These are phyloP conservation scores for Solanum dulcamara DNA, from an alignment of 257 asterid genomes.

Conservation along the genomic window DNA sequence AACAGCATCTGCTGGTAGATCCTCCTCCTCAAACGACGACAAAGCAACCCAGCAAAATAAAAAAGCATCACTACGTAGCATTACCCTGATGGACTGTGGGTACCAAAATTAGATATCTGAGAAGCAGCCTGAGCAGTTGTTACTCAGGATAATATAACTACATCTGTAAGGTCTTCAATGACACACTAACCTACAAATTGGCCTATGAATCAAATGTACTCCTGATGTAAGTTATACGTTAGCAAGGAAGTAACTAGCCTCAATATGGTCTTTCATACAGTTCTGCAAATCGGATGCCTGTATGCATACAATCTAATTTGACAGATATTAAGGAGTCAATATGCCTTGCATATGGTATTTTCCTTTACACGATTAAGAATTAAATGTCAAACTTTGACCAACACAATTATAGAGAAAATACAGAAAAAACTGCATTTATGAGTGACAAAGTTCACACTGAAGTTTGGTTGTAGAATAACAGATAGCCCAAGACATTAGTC, in stretches of 20 bases:
- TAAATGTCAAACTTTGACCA: background rate
- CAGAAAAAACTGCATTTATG: background rate
- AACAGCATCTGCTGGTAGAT: background rate
- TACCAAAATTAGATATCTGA: background rate
- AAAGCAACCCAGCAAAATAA: background rate
- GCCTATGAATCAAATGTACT: background rate
- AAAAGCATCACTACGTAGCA: background rate
- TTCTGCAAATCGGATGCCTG: background rate
- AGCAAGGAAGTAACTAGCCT: background rate
- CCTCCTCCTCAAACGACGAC: background rate
- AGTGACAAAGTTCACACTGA: background rate
- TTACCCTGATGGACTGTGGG: background rate
- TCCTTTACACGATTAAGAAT: background rate
- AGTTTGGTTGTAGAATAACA: background rate
- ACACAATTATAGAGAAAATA: background rate
- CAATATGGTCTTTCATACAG: background rate
- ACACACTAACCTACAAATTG: background rate
- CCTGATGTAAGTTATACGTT: background rate
- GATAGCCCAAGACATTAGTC: background rate
- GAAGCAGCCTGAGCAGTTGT: background rate
- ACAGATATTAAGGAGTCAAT: background rate
- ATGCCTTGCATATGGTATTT: background rate
- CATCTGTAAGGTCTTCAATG: background rate
- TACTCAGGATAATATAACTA: background rate
- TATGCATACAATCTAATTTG: background rate